Base-by-base conservation (phyloP, 1,139 yeast genomes). In the Geotrichum reessii region DNA sequence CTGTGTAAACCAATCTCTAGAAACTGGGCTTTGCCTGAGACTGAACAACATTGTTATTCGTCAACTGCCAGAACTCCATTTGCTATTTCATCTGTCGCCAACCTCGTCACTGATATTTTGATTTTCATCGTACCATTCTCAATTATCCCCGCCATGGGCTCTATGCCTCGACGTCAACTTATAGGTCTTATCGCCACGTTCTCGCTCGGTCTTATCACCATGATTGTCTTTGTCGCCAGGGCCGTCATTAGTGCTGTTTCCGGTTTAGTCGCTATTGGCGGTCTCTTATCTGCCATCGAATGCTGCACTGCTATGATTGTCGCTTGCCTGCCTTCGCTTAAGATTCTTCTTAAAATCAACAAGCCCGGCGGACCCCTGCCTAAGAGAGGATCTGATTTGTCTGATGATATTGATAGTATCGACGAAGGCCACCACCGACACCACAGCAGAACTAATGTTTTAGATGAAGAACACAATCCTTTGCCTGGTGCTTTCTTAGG, bases 41-140 rank as follows among this genome's bases (percentile, higher is more conserved):
- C 27, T 19, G 57, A 42, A n/a, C 31, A 50, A 33, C 44, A 54
- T 46, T 69, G 73, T 59, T 68, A 69, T 59, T 65, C 71, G 2
- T 67, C 71, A 3, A 68, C 73, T 1, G 64, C 72, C 5, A 56
- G 58, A 9, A 60, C 65, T 2, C 72, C 71, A 7, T 69, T 69
- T 55, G 59, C 65, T 9, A 61, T 68, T 5, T 64, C 70, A 3
- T 69, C 68, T n/a, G 58, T 64, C 24, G 61, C 65, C 52, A 69
- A 69, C 62, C 56, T 69, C 50, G 44, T 67, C 9, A 65, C 68
- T 19, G 73, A 69, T 53, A 53, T 68, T 24, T 52, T 66, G 52
- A 68, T 69, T 24, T 67, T 69, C 56, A 55, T 62, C 42, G 61
- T 68, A n/a, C 73, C 73, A 2, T 69, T 69, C 63, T 68, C 71